Percentiles rank a stretch among this genome's conserved stretches.
These are phyloP conservation scores for Neurospora cerealis DNA, from an alignment of 495 filamentous ascomycete species.

Conservation along the genomic window DNA sequence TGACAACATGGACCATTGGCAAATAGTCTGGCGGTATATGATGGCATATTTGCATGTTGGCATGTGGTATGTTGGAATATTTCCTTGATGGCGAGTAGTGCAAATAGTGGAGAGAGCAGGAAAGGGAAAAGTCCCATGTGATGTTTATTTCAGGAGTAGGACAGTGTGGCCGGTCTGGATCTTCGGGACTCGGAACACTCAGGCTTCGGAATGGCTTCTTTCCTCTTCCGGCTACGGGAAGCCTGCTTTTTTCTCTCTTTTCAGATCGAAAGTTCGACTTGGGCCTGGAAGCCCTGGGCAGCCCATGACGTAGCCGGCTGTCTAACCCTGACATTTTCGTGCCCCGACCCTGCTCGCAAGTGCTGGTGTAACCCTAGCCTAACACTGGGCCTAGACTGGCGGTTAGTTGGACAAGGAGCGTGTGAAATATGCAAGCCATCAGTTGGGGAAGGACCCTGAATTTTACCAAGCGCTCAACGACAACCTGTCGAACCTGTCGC, in stretches of 20 bases:
- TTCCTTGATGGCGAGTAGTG: background rate
- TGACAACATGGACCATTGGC: background rate
- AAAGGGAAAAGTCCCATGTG: background rate
- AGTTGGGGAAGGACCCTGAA: conserved; percentile 24
- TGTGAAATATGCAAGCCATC: conserved; percentile 19
- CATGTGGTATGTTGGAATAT: background rate
- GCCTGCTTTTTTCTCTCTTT: background rate
- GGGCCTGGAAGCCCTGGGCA: background rate
- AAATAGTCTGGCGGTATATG: background rate
- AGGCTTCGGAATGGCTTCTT: background rate
- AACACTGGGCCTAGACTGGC: background rate
- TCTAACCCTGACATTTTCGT: background rate
- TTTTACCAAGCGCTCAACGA: conserved; percentile 5
- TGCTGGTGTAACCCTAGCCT: conserved; percentile 1
- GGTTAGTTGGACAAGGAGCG: conserved; percentile 6
- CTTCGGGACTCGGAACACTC: background rate
- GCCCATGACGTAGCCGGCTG: background rate
- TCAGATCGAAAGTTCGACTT: background rate
- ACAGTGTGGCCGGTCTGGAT: background rate
- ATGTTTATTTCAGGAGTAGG: background rate
- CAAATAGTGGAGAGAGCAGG: background rate
- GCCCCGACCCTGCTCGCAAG: background rate
- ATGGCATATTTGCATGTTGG: background rate
- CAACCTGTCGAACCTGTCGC: background rate
- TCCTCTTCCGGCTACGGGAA: background rate